Base-by-base conservation (phyloP, 306 rosid genomes). In the Arachis stenosperma region DNA sequence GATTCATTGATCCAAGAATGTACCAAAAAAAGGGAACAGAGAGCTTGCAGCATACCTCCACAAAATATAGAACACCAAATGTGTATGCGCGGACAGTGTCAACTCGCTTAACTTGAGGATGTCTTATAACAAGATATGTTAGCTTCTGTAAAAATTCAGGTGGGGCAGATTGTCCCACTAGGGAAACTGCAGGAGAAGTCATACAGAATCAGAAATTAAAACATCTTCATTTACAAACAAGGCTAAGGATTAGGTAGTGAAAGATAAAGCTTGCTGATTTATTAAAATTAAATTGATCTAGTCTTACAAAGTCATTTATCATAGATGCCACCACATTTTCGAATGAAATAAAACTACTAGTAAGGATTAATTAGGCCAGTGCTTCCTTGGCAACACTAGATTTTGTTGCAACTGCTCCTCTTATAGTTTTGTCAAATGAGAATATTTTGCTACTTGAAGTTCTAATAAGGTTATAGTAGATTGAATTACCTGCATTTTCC, bases 51-150 rank as follows among this genome's bases (percentile, higher is more conserved):
- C 85, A 70, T 68, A 94, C 97, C 99, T 94, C 99, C 7, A 94
- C 99, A 78, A 94, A 94, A 83, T 91, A 94, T 65, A 94, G 91
- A 81, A 75, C 99, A 0, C 99, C 99, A 67, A 94, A 94, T 67
- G 98, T 94, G 87, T 94, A 94, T 5, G 99, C 99, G 0, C 99
- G 97, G 72, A 94, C 96, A 6, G 99, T 94, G 82, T 94, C 99
- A 14, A 95, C 60, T 0, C 98, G 96, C 74, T 90, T 84, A 73
- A 95, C 82, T 70, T 61, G 42, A 46, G 98, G 99, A 79, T 89
- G 85, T 84, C 81, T 83, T 67, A 90, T 54, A 69, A 73, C 90
- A 40, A 91, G 90, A 82, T 95, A 95, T 39, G 99, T 91, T 41
- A 95, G 75, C 86, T 84, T 91, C 86, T 90, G 92, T 78, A 95